phyloP scores from a whole-genome alignment of 73 alveolate genomes.

The Uronychia binucleata region DNA sequence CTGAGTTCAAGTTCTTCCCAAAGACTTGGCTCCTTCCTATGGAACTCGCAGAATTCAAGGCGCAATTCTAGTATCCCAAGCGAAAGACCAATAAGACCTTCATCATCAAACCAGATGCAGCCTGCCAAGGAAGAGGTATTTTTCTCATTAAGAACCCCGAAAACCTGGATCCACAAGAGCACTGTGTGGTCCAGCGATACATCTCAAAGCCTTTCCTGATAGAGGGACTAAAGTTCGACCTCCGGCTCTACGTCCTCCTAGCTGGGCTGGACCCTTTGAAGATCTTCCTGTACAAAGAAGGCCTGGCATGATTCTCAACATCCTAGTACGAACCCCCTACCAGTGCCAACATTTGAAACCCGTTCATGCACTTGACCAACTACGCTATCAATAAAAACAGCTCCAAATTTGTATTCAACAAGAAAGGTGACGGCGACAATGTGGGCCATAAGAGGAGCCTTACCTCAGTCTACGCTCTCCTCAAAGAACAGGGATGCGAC shows the following conservation, averaged over 20 bases:
- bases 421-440: neutral
- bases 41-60: slow-evolving; percentile 36
- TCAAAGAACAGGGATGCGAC: too few species aligned
- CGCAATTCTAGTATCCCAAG: slow-evolving; percentile 28
- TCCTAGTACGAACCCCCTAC: slow-evolving; percentile 72
- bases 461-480: too few species aligned
- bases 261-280: slow-evolving; percentile 88
- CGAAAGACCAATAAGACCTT: slow-evolving; percentile 57
- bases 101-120: slow-evolving; percentile 92
- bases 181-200: slow-evolving; percentile 87
- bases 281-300: slow-evolving; percentile 87
- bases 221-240: slow-evolving; percentile 92
- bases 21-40: slow-evolving; percentile 77
- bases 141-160: slow-evolving; percentile 81
- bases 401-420: neutral
- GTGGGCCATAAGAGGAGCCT: slow-evolving; percentile 6
- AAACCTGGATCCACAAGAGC: slow-evolving; percentile 83
- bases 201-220: slow-evolving; percentile 85
- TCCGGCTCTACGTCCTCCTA: slow-evolving; percentile 85
- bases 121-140: slow-evolving; percentile 93
- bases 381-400: neutral
- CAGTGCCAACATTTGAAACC: too few species aligned
- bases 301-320: slow-evolving; percentile 90
- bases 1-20: slow-evolving; percentile 69
- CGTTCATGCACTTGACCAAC: slow-evolving; percentile 11